Base-by-base conservation (phyloP, 352 stramenopile genomes). In the Vaucheria bursata region DNA sequence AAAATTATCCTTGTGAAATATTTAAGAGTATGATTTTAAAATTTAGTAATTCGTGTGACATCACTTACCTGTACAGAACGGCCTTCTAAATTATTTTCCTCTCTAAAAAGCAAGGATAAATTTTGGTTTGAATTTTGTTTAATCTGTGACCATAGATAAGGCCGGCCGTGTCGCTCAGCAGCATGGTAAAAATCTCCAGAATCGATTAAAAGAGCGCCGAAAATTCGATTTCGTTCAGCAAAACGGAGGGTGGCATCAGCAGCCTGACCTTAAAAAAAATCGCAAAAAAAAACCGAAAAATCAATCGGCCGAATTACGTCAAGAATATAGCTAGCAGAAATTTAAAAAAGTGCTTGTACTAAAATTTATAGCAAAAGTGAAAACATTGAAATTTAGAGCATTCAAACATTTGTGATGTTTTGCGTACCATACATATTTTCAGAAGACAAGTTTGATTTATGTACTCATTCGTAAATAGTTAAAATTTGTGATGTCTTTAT, bases 161-260 rank as follows among this genome's bases (percentile, higher is more conserved):
- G 50, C 38, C 76, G 38, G 7, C 76, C 76, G 40, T 81, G 76
- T 49, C 76, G 71, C 69, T 81, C 76, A 8, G 67, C 76, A 31
- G 76, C 76, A 35, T 81, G 69, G 64, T 81, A 81, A 34, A 78
- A 52, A 36, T 78, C 76, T 8, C 76, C 76, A 25, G 50, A 53
- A 18, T 45, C 40, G 4, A 81, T 71, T 18, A 81, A 59, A n/a
- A 81, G 45, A n/a, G 76, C 76, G 33, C 76, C 68, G 67, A 65
- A 73, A 3, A 81, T 71, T 52, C 73, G 68, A 37, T 29, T 32
- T 6, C 40, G 66, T 36, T 81, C 75, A 25, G 72, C n/a, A 71
- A 65, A 81, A 31, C 75, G 75, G 36, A 81, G 35, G 8, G 73
- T 8, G 29, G 75, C 75, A 39, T 81, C 75, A 8, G 75, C 75